Conservation (phyloP, 169 alveolate genomes). For the Plasmodium cynomolgi region DNA sequence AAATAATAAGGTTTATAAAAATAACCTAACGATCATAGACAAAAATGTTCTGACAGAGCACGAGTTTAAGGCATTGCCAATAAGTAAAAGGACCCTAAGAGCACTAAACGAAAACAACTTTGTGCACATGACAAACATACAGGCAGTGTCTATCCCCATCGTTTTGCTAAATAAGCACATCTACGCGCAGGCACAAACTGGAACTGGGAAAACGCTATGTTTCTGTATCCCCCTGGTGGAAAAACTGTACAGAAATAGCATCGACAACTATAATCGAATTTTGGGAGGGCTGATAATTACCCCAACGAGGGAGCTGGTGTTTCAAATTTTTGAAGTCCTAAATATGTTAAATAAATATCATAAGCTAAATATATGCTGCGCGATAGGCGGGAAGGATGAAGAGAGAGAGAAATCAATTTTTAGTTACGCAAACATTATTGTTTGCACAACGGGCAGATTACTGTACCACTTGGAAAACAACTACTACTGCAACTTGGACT, state of each 20-base stretch:
- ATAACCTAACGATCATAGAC: slow-evolving; percentile 62
- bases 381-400: slow-evolving; percentile 96
- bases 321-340: slow-evolving; percentile 95
- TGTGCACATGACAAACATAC: slow-evolving; percentile 67
- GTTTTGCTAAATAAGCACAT: slow-evolving; percentile 68
- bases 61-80: slow-evolving; percentile 43
- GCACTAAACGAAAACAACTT: slow-evolving; percentile 54
- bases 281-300: slow-evolving; percentile 91
- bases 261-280: slow-evolving; percentile 89
- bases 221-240: slow-evolving; percentile 95
- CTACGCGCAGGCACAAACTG: slow-evolving; percentile 93
- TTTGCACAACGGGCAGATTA: slow-evolving; percentile 98
- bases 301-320: slow-evolving; percentile 98
- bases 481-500: slow-evolving; percentile 64
- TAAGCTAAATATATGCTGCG: slow-evolving; percentile 87
- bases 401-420: slow-evolving; percentile 83
- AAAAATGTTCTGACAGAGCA: slow-evolving; percentile 45
- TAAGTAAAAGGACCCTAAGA: slow-evolving; percentile 61
- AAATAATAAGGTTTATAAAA: slow-evolving; percentile 3
- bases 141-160: slow-evolving; percentile 54
- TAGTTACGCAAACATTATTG: slow-evolving; percentile 94
- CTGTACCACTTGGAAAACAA: slow-evolving; percentile 85
- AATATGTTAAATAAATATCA: slow-evolving; percentile 92
- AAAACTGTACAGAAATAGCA: slow-evolving; percentile 94
- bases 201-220: slow-evolving; percentile 98